These are phyloP conservation scores for Grosmannia serpens DNA, from an alignment of 2,329 filamentous ascomycete genomes.

Conservation along the genomic window DNA sequence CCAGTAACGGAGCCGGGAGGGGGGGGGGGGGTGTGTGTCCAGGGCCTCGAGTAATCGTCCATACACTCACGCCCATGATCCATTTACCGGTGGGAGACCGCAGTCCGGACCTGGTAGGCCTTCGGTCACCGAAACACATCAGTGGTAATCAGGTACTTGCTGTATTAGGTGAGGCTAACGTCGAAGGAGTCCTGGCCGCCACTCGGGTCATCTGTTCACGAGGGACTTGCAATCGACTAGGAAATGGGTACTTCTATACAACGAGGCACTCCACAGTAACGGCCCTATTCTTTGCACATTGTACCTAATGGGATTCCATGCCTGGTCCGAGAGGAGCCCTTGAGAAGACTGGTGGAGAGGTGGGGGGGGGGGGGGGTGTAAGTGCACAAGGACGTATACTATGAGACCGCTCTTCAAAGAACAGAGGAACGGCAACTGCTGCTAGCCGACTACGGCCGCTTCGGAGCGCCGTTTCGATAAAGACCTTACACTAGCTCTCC, in stretches of 20 bases:
- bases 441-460: too few relatives aligned
- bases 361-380: not conserved
- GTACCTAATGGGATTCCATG: too few relatives aligned
- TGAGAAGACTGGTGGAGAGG: too few relatives aligned
- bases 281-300: too few relatives aligned
- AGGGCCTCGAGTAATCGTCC: not conserved
- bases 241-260: not conserved
- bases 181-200: not conserved
- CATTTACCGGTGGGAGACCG: conserved; percentile 19
- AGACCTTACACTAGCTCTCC: too few relatives aligned
- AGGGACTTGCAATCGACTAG: not conserved
- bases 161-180: conserved; percentile 18
- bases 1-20: not conserved
- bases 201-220: not conserved
- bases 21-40: not conserved
- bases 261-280: not conserved
- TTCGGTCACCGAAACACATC: conserved; percentile 34
- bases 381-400: not conserved
- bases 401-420: too few relatives aligned
- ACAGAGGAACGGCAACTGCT: too few relatives aligned
- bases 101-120: conserved; percentile 23
- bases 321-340: too few relatives aligned
- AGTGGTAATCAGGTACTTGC: conserved; percentile 24
- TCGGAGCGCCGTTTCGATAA: too few relatives aligned
- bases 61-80: conserved; percentile 16